These are phyloP conservation scores for Rhynchosporium secalis DNA, from an alignment of 2,329 filamentous ascomycete species.

Conservation along the genomic window DNA sequence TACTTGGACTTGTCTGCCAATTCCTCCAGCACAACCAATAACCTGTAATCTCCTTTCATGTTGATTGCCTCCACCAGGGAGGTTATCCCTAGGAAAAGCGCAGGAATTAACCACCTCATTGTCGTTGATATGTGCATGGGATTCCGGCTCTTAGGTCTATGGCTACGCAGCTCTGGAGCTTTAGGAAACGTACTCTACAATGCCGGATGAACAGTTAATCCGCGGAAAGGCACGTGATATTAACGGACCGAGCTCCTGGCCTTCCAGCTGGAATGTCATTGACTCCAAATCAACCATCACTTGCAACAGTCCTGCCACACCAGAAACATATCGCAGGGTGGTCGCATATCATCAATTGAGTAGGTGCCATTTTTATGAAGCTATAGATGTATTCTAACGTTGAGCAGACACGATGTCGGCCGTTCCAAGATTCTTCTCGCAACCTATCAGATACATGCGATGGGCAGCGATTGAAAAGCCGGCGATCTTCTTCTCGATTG, in stretches of 20 bases:
- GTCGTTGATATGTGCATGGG: constrained; percentile 34
- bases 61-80: constrained; percentile 74
- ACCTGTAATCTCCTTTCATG: constrained; percentile 67
- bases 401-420: constrained; percentile 56
- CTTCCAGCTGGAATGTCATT: constrained; percentile 24
- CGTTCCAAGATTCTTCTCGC: constrained; percentile 77
- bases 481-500: constrained; percentile 83
- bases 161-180: constrained; percentile 34
- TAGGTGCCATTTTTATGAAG: constrained; percentile 18
- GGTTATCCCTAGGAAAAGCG: constrained; percentile 66
- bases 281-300: constrained; percentile 11
- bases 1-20: constrained; percentile 78
- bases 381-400: constrained; percentile 18
- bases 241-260: constrained; percentile 20
- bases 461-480: constrained; percentile 89
- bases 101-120: constrained; percentile 75
- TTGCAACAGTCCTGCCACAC: constrained; percentile 24
- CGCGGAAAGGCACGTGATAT: constrained; percentile 27
- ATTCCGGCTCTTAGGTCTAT: constrained; percentile 18
- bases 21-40: constrained; percentile 87
- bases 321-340: constrained; percentile 16
- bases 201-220: constrained; percentile 28
- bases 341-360: constrained; percentile 41
- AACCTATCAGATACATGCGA: constrained; percentile 79
- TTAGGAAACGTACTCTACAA: constrained; percentile 41